Conservation (phyloP, 345 rosid species). For the Rubroshorea leprosula region DNA sequence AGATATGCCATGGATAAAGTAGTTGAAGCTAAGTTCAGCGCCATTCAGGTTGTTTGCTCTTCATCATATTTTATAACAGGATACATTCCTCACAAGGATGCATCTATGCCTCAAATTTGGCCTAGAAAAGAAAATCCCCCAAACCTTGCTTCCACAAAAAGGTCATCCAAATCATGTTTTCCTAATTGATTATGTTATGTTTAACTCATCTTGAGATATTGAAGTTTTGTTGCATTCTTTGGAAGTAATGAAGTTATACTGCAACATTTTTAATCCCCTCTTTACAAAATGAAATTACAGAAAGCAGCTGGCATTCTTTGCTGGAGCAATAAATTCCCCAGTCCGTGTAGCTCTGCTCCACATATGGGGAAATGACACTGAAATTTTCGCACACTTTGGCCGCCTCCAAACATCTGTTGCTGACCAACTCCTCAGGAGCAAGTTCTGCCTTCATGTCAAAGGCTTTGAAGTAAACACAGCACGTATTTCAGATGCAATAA, state of each 20-base stretch:
- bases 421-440: conserved; percentile 39
- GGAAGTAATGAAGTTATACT: too few relatives aligned
- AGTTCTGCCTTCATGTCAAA: conserved; percentile 55
- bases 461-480: conserved; percentile 60
- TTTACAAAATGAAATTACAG: conserved; percentile 17
- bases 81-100: conserved; percentile 48
- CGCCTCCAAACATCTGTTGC: conserved; percentile 37
- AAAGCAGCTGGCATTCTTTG: conserved; percentile 49
- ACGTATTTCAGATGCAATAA: conserved; percentile 34
- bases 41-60: conserved; percentile 55
- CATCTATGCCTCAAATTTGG: conserved; percentile 51
- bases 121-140: conserved; percentile 43
- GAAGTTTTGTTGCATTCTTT: too few relatives aligned
- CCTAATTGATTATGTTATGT: too few relatives aligned
- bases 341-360: conserved; percentile 41
- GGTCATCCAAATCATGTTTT: too few relatives aligned
- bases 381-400: conserved; percentile 37
- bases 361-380: conserved; percentile 43
- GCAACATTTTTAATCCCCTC: too few relatives aligned
- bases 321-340: conserved; percentile 48
- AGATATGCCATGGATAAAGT: conserved; percentile 39
- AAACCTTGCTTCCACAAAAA: not conserved
- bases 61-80: conserved; percentile 40
- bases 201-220: not conserved
- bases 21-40: conserved; percentile 30